Conservation (phyloP, 768 basidiomycete genomes). For the Kwoniella sp. region DNA sequence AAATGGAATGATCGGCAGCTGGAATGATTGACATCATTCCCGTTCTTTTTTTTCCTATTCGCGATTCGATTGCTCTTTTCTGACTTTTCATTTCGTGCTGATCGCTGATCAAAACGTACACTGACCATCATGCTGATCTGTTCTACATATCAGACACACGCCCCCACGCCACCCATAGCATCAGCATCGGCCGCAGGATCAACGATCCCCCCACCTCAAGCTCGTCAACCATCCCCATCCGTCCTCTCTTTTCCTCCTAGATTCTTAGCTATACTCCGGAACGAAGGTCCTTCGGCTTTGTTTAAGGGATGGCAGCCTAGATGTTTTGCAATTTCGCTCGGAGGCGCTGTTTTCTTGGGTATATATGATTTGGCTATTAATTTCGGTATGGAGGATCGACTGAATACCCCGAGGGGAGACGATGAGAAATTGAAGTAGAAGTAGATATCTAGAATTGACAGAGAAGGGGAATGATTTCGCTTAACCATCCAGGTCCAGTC, state of each 20-base stretch:
- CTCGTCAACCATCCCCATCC: conserved; percentile 37
- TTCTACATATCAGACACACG: conserved; percentile 6
- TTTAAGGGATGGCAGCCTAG: conserved; percentile 87
- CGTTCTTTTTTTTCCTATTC: too few relatives aligned
- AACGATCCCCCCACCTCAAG: conserved; percentile 15
- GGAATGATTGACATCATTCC: too few relatives aligned
- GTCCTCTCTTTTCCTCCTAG: conserved; percentile 64
- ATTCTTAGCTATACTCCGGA: conserved; percentile 66
- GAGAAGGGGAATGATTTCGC: too few relatives aligned
- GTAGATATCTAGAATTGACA: background rate
- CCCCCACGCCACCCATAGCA: background rate
- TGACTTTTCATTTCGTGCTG: too few relatives aligned
- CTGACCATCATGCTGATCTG: background rate
- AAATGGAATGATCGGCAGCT: too few relatives aligned
- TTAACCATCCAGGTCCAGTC: too few relatives aligned
- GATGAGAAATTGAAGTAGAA: background rate
- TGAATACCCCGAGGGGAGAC: background rate
- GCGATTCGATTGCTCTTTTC: too few relatives aligned
- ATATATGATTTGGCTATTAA: conserved; percentile 68
- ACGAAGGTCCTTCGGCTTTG: conserved; percentile 73
- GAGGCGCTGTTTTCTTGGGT: conserved; percentile 96
- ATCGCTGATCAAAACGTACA: background rate
- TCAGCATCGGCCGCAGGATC: background rate
- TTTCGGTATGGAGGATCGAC: conserved; percentile 23
- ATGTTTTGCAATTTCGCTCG: conserved; percentile 93